Conservation (phyloP, 169 alveolate genomes). For the Prorocentrum cordatum region DNA sequence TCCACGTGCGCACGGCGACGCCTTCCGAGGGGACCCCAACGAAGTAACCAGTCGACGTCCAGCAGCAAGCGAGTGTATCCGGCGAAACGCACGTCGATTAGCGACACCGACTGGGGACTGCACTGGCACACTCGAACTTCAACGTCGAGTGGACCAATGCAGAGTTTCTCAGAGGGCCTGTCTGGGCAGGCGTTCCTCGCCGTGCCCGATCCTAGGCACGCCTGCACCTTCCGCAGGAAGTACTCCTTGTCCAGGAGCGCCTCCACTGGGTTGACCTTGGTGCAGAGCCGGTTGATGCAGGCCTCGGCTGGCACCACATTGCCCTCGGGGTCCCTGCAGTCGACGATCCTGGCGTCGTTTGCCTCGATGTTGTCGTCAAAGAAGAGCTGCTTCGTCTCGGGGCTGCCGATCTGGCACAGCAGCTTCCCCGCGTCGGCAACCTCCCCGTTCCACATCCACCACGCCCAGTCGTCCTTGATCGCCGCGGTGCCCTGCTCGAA, state of each 20-base stretch:
- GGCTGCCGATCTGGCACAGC: background rate
- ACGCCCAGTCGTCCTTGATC: background rate
- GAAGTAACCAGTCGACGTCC: too few relatives aligned
- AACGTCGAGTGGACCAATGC: too few relatives aligned
- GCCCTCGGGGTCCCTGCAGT: conserved; percentile 24
- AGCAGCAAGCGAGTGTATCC: too few relatives aligned
- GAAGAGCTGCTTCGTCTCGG: conserved; percentile 39
- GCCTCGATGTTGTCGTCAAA: conserved; percentile 60
- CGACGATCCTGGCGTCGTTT: conserved; percentile 47
- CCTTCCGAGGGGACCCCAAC: too few relatives aligned
- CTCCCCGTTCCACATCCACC: background rate
- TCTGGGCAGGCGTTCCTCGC: too few relatives aligned
- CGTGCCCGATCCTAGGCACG: too few relatives aligned
- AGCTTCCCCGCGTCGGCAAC: background rate
- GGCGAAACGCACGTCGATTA: too few relatives aligned
- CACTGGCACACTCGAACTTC: too few relatives aligned
- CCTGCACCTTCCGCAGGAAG: background rate
- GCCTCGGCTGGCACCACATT: background rate
- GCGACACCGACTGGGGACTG: too few relatives aligned
- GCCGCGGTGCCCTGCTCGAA: too few relatives aligned
- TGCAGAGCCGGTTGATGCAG: background rate
- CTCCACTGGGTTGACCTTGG: background rate
- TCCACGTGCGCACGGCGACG: too few relatives aligned
- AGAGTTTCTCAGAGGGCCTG: too few relatives aligned
- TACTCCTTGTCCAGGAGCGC: background rate